phyloP scores from a whole-genome alignment of 2,329 filamentous ascomycete genomes.

The Neonectria sp. region DNA sequence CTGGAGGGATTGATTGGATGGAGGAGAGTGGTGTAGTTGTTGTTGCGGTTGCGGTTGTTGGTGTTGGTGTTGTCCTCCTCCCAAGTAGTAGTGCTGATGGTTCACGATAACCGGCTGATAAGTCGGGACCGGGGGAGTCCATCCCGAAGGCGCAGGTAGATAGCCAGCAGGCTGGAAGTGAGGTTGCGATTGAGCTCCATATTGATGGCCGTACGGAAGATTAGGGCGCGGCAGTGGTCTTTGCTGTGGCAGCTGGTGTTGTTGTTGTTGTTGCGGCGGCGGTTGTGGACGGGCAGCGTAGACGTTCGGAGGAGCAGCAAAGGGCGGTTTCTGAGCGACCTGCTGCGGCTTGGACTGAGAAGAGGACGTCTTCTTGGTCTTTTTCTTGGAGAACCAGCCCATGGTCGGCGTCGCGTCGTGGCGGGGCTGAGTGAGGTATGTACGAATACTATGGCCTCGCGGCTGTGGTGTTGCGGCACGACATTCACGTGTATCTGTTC shows the following conservation, averaged over 20 bases:
- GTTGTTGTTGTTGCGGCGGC: conserved; percentile 29
- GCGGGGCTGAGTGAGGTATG: not conserved
- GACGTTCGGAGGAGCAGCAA: conserved; percentile 40
- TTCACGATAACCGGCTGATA: conserved; percentile 64
- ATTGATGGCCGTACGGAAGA: conserved; percentile 37
- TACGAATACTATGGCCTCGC: not conserved
- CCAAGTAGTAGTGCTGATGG: conserved; percentile 67
- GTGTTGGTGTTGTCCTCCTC: conserved; percentile 12
- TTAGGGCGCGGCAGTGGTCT: conserved; percentile 29
- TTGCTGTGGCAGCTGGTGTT: conserved; percentile 22
- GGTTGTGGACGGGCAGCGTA: conserved; percentile 22
- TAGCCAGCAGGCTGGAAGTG: conserved; percentile 43
- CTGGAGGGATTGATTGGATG: conserved; percentile 1
- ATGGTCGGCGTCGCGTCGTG: conserved; percentile 33
- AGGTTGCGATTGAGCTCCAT: conserved; percentile 43
- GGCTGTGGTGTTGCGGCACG: not conserved
- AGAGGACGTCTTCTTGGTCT: conserved; percentile 33
- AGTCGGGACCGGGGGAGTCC: conserved; percentile 35
- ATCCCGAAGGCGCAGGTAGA: conserved; percentile 42
- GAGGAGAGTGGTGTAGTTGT: conserved; percentile 25
- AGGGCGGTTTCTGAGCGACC: conserved; percentile 23
- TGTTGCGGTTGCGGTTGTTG: conserved; percentile 17
- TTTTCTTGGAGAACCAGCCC: conserved; percentile 49
- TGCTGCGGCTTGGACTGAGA: not conserved
- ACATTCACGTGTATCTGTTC: not conserved